Percentiles rank a stretch among this genome's conserved stretches.
Evolutionary conservation across 305 asterid species (phyloP).

Genomic region (Solanum hybrid): DNA sequence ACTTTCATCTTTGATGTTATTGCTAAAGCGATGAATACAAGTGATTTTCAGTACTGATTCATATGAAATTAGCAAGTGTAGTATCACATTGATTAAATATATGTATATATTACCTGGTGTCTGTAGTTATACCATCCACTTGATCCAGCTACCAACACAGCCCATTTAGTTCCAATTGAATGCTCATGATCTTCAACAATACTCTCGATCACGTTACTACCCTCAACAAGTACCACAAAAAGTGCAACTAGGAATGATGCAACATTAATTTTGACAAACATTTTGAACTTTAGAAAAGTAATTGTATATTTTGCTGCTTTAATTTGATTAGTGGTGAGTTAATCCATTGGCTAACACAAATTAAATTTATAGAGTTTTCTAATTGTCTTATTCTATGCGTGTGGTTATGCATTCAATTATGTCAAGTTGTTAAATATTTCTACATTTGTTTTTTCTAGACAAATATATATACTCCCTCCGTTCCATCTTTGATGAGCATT

Average conservation of each 20-base stretch:
- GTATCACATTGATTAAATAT: not conserved
- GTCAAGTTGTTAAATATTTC: not conserved
- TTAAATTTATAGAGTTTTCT: not conserved
- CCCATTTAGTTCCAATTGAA: slow-evolving; percentile 74
- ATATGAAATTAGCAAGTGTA: not conserved
- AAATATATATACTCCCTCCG: too few species aligned
- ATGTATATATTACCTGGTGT: slow-evolving; percentile 54
- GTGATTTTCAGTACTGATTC: slow-evolving; percentile 5
- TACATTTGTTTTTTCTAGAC: not conserved
- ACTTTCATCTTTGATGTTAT: not conserved
- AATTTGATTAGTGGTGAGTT: not conserved
- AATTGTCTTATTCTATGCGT: not conserved
- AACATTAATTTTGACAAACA: not conserved
- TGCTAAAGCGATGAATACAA: not conserved
- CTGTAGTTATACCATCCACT: slow-evolving; percentile 69
- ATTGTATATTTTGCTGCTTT: not conserved
- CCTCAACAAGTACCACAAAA: not conserved
- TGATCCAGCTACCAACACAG: slow-evolving; percentile 77
- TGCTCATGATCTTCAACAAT: slow-evolving; percentile 27
- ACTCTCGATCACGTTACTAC: not conserved
- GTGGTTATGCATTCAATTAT: not conserved
- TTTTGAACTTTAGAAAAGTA: not conserved
- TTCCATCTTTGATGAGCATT: not conserved
- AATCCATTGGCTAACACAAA: not conserved
- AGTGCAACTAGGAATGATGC: not conserved